phyloP scores from a whole-genome alignment of 805 yeast species.

The Saccharomycopsis schoenii region DNA sequence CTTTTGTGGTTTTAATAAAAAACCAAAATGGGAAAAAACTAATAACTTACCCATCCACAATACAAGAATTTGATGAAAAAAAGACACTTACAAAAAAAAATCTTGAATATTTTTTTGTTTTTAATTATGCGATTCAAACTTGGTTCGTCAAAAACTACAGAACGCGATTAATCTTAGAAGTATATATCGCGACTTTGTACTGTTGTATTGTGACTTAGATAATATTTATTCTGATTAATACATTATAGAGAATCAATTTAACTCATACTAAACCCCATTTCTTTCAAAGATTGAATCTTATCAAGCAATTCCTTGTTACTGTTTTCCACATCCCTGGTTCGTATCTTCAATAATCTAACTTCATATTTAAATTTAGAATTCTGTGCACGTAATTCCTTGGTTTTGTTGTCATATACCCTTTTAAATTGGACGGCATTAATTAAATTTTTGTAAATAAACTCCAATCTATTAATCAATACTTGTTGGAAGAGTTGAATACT shows the following conservation, averaged over 20 bases:
- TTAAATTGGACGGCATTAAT: constrained; percentile 4
- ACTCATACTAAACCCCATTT: background rate
- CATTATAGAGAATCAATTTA: background rate
- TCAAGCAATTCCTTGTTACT: constrained; percentile 23
- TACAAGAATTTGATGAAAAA: too few species aligned
- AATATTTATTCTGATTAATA: too few species aligned
- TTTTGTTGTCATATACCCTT: constrained; percentile 27
- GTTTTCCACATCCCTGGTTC: constrained; percentile 60
- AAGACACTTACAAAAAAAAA: too few species aligned
- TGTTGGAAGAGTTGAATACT: constrained; percentile 4
- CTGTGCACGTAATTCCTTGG: constrained; percentile 42
- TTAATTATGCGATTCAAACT: background rate
- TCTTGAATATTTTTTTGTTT: background rate
- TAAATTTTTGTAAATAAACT: constrained; percentile 6
- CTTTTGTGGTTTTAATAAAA: too few species aligned
- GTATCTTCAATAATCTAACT: constrained; percentile 44
- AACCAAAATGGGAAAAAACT: too few species aligned
- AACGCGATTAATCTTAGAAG: background rate
- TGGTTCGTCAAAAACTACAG: background rate
- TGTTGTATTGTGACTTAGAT: too few species aligned
- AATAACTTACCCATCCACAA: too few species aligned
- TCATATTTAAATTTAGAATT: constrained; percentile 60
- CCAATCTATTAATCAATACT: constrained; percentile 2
- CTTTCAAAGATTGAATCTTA: constrained; percentile 10
- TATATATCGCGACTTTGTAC: too few species aligned